phyloP scores from a whole-genome alignment of 208 protist species.

The Crithidia bombi region DNA sequence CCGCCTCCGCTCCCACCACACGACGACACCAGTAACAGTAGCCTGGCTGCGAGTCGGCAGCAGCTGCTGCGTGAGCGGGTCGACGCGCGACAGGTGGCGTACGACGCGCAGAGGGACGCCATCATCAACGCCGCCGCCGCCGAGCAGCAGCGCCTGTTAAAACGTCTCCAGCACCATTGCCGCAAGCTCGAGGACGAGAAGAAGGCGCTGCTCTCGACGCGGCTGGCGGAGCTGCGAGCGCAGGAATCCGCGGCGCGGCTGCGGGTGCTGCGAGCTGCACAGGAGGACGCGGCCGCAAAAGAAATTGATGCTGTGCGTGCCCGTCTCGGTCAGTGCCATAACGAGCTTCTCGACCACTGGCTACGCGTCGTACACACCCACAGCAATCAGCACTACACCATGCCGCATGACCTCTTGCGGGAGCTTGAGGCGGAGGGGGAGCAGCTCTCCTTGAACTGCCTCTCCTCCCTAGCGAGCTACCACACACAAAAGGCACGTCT shows the following conservation, averaged over 20 bases:
- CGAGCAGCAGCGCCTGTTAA: constrained; percentile 35
- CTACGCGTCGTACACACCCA: constrained; percentile 29
- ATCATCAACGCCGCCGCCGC: constrained; percentile 28
- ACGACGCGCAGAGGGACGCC: constrained; percentile 20
- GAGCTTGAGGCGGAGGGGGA: constrained; percentile 30
- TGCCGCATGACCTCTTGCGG: constrained; percentile 14
- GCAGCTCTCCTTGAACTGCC: constrained; percentile 13
- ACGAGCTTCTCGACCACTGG: constrained; percentile 20
- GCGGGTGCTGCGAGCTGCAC: constrained; percentile 24
- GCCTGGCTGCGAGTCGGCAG: neutral
- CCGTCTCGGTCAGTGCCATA: constrained; percentile 21
- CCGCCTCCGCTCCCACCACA: neutral
- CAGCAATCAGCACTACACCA: constrained; percentile 16
- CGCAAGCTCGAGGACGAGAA: constrained; percentile 13
- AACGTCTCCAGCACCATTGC: constrained; percentile 30
- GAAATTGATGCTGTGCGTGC: constrained; percentile 32
- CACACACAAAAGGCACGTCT: constrained; percentile 31
- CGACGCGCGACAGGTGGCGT: constrained; percentile 13
- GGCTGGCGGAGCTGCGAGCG: constrained; percentile 12
- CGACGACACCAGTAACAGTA: neutral
- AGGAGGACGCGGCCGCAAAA: constrained; percentile 17
- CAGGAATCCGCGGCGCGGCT: constrained; percentile 31
- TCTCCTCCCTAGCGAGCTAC: constrained; percentile 18
- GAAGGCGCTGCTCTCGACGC: constrained; percentile 8
- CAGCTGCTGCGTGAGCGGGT: neutral